Base-by-base conservation (phyloP, 306 rosid genomes). In the Acacia acuminata region DNA sequence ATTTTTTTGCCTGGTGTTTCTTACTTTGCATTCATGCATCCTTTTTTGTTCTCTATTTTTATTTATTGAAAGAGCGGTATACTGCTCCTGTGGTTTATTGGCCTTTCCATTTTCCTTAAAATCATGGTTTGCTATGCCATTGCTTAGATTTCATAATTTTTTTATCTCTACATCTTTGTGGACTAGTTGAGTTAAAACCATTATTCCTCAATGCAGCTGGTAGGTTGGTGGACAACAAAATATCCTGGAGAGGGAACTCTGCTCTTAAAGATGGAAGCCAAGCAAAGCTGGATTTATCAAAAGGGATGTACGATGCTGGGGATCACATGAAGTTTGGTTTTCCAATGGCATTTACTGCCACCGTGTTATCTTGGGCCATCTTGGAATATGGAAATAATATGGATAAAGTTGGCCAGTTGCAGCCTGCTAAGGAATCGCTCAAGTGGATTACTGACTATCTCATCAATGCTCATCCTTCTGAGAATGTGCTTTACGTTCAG, bases 371-470 rank as follows among this genome's bases (percentile, higher is more conserved):
- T 2, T 96, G 99, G 99, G 45, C 94, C 45, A 96, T 96, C 75
- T 93, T 94, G 5, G 99, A 96, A 86, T 96, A 96, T 70, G 99
- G 99, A 81, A 94, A 91, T 82, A 98, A 94, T 47, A 94, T 96
- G 97, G 91, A 89, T 42, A 84, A 80, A 50, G 97, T 96, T 69
- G 87, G 84, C 64, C 98, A 94, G 87, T 85, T 96, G 81, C 86
- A 86, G 1, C 80, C 91, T 10, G 97, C 98, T 14, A 83, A 86
- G 84, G 92, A 77, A 76, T 91, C 97, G 0, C 93, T 96, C 69
- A 91, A 83, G 86, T 96, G 99, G 99, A 94, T 96, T 87, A 96
- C 97, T 24, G 99, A 96, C 91, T 96, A n/a, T 88, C 97, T 96
- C 70, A 56, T 94, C 77, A 56, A 73, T 42, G 96, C 99, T 85